phyloP scores from a whole-genome alignment of 23 red algal genomes.

The Chondrus crispus region DNA sequence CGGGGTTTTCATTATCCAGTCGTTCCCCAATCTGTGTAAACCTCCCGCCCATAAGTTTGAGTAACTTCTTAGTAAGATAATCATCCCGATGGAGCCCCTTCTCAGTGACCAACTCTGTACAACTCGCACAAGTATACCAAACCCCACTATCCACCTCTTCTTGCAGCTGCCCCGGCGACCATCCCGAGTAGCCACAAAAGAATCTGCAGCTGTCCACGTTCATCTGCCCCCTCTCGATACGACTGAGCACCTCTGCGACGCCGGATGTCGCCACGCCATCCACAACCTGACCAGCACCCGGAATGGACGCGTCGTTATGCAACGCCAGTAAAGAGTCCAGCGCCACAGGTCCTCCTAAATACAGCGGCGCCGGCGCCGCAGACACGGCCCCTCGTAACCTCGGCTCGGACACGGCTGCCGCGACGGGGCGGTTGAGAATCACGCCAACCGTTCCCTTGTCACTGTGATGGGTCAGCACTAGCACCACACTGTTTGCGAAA shows the following conservation, averaged over 20 bases:
- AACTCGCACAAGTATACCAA: slow-evolving; percentile 24
- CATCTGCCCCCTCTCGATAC: not conserved
- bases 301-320: slow-evolving; percentile 15
- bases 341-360: slow-evolving; percentile 52
- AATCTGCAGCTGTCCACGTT: not conserved
- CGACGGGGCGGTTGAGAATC: slow-evolving; percentile 37
- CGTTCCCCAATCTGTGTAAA: not conserved
- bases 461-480: slow-evolving; percentile 25
- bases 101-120: slow-evolving; percentile 8
- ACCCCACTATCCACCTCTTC: slow-evolving; percentile 49
- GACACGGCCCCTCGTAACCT: not conserved
- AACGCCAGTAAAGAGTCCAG: slow-evolving; percentile 45
- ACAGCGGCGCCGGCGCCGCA: slow-evolving; percentile 21
- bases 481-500: slow-evolving; percentile 52
- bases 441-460: slow-evolving; percentile 33
- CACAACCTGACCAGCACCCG: not conserved
- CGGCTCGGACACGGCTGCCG: not conserved
- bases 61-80: not conserved
- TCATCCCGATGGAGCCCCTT: not conserved
- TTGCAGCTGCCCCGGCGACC: slow-evolving; percentile 58
- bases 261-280: not conserved
- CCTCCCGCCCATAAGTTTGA: not conserved
- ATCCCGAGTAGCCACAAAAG: slow-evolving; percentile 63
- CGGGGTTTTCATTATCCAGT: not conserved
- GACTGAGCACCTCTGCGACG: not conserved